phyloP scores from a whole-genome alignment of 1,284 basidiomycete genomes.

The Heterobasidion irregulare region DNA sequence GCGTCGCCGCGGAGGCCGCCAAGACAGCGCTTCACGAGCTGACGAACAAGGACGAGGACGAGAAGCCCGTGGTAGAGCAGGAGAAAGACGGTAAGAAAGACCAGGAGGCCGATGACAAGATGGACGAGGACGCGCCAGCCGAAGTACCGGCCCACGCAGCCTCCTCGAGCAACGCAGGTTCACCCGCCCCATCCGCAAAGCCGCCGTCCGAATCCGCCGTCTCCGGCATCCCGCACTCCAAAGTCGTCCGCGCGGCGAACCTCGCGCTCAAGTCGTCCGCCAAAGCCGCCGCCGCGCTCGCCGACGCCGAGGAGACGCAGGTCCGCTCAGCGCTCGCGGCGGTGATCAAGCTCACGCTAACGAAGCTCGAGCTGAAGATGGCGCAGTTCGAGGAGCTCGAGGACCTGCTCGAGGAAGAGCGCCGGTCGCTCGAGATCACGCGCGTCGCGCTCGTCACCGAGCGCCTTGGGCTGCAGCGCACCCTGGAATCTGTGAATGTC shows the following conservation, averaged over 20 bases:
- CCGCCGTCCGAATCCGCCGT: conserved; percentile 20
- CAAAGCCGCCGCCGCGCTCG: conserved; percentile 77
- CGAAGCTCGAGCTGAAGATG: conserved; percentile 93
- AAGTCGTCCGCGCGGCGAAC: conserved; percentile 73
- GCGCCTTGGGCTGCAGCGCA: conserved; percentile 53
- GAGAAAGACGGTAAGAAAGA: conserved; percentile 15
- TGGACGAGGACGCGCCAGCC: conserved; percentile 24
- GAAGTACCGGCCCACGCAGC: not conserved
- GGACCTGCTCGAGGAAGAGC: conserved; percentile 81
- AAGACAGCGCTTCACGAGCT: conserved; percentile 83
- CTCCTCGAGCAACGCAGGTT: conserved; percentile 13
- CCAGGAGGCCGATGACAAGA: conserved; percentile 13
- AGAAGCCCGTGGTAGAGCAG: conserved; percentile 17
- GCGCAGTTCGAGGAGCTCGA: conserved; percentile 88
- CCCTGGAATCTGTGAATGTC: conserved; percentile 52
- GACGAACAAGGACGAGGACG: conserved; percentile 31
- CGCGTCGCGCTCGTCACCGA: conserved; percentile 62
- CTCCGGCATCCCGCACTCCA: conserved; percentile 56
- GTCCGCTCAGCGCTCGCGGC: conserved; percentile 78
- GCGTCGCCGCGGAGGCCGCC: conserved; percentile 89
- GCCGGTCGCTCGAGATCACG: conserved; percentile 64
- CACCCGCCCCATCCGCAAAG: conserved; percentile 10
- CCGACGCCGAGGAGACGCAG: conserved; percentile 78
- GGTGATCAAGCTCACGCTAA: conserved; percentile 86
- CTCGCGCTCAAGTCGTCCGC: conserved; percentile 87